phyloP scores from a whole-genome alignment of 31 red algal genomes.

The Odonthalia washingtoniensis region DNA sequence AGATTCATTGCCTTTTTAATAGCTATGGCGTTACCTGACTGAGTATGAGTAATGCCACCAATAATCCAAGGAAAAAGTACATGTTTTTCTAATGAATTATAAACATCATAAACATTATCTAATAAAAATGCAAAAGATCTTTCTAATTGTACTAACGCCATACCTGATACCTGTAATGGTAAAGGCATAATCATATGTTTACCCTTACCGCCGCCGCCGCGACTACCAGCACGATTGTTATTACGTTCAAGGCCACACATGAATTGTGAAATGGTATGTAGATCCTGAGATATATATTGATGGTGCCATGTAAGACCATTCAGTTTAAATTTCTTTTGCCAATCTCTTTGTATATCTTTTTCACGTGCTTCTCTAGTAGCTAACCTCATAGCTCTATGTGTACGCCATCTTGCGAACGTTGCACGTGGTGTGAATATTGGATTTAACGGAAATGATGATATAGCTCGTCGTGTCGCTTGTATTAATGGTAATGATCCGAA shows the following conservation, averaged over 20 bases:
- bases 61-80: conserved; percentile 69
- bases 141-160: conserved; percentile 38
- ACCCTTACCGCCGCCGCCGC: neutral
- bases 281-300: conserved; percentile 52
- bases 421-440: conserved; percentile 48
- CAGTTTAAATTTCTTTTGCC: conserved; percentile 32
- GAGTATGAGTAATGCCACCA: neutral
- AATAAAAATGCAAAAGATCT: conserved; percentile 46
- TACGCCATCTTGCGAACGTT: conserved; percentile 54
- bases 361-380: conserved; percentile 41
- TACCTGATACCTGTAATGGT: neutral
- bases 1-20: conserved; percentile 34
- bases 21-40: too few species aligned
- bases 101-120: conserved; percentile 64
- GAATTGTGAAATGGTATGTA: conserved; percentile 45
- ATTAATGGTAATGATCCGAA: conserved; percentile 39
- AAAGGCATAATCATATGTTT: neutral
- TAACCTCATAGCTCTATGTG: conserved; percentile 43
- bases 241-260: neutral
- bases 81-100: conserved; percentile 54
- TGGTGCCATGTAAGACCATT: conserved; percentile 66
- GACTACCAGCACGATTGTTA: neutral
- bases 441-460: conserved; percentile 37
- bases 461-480: conserved; percentile 18
- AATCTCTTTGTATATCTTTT: neutral